A percentile compares a stretch with the other conserved stretches of the same genome.
Evolutionary conservation across 1,284 basidiomycete species (phyloP).

Genomic region (Wolfiporia cocos): DNA sequence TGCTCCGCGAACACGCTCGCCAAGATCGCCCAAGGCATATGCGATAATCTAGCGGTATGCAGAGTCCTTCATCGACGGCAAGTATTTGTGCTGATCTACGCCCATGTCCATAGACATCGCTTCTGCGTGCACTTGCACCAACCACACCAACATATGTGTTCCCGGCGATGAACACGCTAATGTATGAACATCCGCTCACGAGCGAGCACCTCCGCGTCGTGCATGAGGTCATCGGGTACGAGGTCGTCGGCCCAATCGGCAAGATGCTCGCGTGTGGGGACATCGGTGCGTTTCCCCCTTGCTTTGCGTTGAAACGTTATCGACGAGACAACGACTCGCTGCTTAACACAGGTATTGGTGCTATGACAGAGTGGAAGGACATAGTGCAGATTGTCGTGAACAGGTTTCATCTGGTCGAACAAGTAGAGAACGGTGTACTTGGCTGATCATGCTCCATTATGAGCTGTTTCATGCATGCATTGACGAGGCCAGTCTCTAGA

Average conservation of each 20-base stretch:
- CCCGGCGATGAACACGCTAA: constrained; percentile 98
- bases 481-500: too few species aligned
- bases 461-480: too few species aligned
- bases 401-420: constrained; percentile 36
- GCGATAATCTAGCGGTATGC: constrained; percentile 86
- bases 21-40: constrained; percentile 85
- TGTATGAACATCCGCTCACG: constrained; percentile 96
- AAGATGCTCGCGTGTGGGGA: constrained; percentile 93
- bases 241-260: constrained; percentile 80
- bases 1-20: constrained; percentile 94
- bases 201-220: constrained; percentile 72
- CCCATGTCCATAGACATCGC: constrained; percentile 59
- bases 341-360: constrained; percentile 67
- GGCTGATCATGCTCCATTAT: too few species aligned
- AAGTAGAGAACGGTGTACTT: too few species aligned
- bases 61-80: neutral
- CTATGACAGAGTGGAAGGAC: constrained; percentile 91
- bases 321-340: too few species aligned
- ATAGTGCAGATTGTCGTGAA: constrained; percentile 69
- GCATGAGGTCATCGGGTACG: constrained; percentile 70
- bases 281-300: constrained; percentile 46
- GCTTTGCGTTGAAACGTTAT: too few species aligned
- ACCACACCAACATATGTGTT: constrained; percentile 84
- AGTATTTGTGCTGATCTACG: too few species aligned
- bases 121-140: constrained; percentile 82